phyloP scores from a whole-genome alignment of 768 basidiomycete species.

The Suillus subalutaceus region DNA sequence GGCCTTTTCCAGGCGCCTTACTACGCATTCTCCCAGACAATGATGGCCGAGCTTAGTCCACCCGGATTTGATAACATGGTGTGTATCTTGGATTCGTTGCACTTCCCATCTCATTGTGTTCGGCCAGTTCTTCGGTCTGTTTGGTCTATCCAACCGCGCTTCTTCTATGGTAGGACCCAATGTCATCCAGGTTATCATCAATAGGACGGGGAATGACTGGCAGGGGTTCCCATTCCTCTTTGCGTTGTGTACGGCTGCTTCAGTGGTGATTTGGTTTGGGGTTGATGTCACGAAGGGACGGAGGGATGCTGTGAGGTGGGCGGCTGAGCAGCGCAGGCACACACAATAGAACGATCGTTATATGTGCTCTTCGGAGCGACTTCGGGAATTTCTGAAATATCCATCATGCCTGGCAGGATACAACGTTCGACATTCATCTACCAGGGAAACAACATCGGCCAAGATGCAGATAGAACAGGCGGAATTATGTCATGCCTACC shows the following conservation, averaged over 20 bases:
- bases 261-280: conserved; percentile 76
- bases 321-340: conserved; percentile 30
- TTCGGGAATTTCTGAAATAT: not conserved
- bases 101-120: not conserved
- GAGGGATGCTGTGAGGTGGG: conserved; percentile 63
- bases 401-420: not conserved
- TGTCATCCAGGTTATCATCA: conserved; percentile 82
- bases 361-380: not conserved
- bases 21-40: conserved; percentile 83
- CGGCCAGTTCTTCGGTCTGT: conserved; percentile 80
- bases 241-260: conserved; percentile 65
- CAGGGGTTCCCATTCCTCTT: conserved; percentile 85
- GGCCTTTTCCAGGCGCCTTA: conserved; percentile 87
- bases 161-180: conserved; percentile 90
- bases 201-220: conserved; percentile 75
- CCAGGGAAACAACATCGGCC: not conserved
- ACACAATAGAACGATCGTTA: not conserved
- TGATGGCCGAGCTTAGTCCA: conserved; percentile 89
- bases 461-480: not conserved
- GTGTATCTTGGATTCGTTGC: conserved; percentile 2
- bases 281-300: conserved; percentile 67
- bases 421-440: not conserved
- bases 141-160: conserved; percentile 80
- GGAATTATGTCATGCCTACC: not conserved
- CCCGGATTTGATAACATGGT: conserved; percentile 87